phyloP scores from a whole-genome alignment of 768 basidiomycete species.

The Boletus reticuloceps region DNA sequence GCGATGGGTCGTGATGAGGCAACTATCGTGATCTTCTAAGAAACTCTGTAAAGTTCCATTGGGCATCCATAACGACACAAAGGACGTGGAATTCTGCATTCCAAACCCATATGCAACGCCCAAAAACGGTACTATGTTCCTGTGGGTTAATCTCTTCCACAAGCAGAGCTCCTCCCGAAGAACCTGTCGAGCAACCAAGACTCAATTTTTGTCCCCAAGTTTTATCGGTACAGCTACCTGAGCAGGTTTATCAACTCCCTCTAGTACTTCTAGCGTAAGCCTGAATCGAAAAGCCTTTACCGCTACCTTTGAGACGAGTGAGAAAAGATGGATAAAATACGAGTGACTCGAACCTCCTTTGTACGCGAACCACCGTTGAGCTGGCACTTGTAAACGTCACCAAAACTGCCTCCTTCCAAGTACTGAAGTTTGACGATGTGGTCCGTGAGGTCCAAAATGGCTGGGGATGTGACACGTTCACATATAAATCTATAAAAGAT shows the following conservation, averaged over 20 bases:
- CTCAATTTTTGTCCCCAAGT: too few relatives aligned
- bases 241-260: background rate
- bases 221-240: background rate
- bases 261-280: background rate
- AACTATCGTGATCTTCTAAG: slow-evolving; percentile 3
- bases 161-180: slow-evolving; percentile 21
- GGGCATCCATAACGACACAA: slow-evolving; percentile 30
- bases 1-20: background rate
- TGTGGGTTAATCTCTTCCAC: slow-evolving; percentile 23
- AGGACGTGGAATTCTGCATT: slow-evolving; percentile 13
- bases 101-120: slow-evolving; percentile 27
- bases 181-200: background rate
- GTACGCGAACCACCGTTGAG: background rate
- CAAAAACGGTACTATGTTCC: slow-evolving; percentile 23
- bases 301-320: slow-evolving; percentile 9
- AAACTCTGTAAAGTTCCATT: slow-evolving; percentile 26
- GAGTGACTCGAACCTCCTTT: background rate
- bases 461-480: background rate
- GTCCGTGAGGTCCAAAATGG: slow-evolving; percentile 1
- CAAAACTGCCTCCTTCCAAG: slow-evolving; percentile 1
- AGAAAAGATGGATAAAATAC: background rate
- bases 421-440: background rate
- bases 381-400: slow-evolving; percentile 13
- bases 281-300: slow-evolving; percentile 19
- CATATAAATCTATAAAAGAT: background rate